Evolutionary conservation across 2,329 filamentous ascomycete species (phyloP), one percentile per base, ranked within the genome.

Genomic region (Ceratocystis cubensis): DNA sequence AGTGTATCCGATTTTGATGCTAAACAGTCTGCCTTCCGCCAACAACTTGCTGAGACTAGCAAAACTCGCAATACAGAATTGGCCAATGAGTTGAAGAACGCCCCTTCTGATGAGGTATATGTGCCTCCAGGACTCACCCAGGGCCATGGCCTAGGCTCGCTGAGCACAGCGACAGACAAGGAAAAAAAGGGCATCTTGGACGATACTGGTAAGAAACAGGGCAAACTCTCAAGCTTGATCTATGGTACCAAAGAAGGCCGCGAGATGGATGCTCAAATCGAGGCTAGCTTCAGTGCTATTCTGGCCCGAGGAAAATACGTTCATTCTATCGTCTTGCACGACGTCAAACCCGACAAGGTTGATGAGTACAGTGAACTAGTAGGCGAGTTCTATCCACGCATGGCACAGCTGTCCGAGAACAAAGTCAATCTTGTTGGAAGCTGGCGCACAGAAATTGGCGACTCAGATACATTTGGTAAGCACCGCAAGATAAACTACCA

Each of bases 361-460:
- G 91, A 96, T 70, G 93, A 97, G 73, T 99, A 99, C 74, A 87
- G 93, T 64, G 82, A 93, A 67, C 81, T 97, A 63, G 90, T 97
- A 15, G 91, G 94, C 68, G 81, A 83, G 46, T 97, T 91, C 88
- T 99, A 99, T 74, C 93, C 94, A 7, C 85, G 84, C 74, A 91
- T 97, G 82, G 94, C 94, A 59, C 82, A 83, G 68, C 82, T 86
- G 71, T 86, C 88, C 22, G 88, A 94, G 77, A 96, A 97, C 78
- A 93, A 93, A 78, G 93, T 99, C 71, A 87, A 99, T 75, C 79
- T 99, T 67, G 94, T 99, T 5, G 94, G 94, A 72, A 97, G 93
- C 80, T 99, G 94, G 94, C 86, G 93, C 76, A 96, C 92, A 17
- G 94, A 99, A 76, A 92, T 99, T 64, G 94, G 94, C 69, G 93